Evolutionary conservation across 148 eudicot species (phyloP), one percentile per base, ranked within the genome.

Genomic region (Beta vulgaris): DNA sequence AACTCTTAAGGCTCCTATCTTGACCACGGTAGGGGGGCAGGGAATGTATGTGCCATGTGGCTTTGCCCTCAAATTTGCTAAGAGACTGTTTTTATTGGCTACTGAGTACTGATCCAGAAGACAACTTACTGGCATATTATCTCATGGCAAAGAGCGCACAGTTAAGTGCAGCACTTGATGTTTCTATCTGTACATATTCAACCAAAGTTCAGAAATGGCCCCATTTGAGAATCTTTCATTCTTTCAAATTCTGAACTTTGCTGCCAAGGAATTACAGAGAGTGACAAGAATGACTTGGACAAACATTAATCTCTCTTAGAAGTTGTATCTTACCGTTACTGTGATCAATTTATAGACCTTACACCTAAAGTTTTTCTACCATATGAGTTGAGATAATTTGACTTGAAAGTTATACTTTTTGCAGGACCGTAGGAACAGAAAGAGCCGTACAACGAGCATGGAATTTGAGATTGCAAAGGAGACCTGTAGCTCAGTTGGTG

Each of bases 351-450:
- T 46, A 12, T 49, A 51, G 12, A 3, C 39, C 15, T 8, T 46
- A 11, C 31, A 23, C 13, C 21, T 3, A 57, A 66, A 34, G 28
- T 29, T 29, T 39, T 23, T 23, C 0, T 16, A 9, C 67, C 8
- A 16, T 35, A 6, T 62, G 68, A 36, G 28, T 39, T 65, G 49
- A n/a, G 32, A 37, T 37, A 7, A 39, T 21, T 10, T 26, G 53
- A 26, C 53, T 43, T 16, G 25, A 53, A 34, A 74, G 2, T 39
- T 51, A 65, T 77, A 66, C 70, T 86, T 49, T 79, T 77, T 80
- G 74, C 88, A 92, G 97, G 97, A 92, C 60, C 91, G 95, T 14
- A 86, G 95, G 84, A 82, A 72, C 74, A 86, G 87, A 77, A 92
- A 84, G 81, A 87, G 88, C 82, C 91, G 90, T 31, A 87, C 95